Evolutionary conservation across 768 basidiomycete genomes (phyloP), one percentile per base, ranked within the genome.

Genomic region (Lactarius trivialis): DNA sequence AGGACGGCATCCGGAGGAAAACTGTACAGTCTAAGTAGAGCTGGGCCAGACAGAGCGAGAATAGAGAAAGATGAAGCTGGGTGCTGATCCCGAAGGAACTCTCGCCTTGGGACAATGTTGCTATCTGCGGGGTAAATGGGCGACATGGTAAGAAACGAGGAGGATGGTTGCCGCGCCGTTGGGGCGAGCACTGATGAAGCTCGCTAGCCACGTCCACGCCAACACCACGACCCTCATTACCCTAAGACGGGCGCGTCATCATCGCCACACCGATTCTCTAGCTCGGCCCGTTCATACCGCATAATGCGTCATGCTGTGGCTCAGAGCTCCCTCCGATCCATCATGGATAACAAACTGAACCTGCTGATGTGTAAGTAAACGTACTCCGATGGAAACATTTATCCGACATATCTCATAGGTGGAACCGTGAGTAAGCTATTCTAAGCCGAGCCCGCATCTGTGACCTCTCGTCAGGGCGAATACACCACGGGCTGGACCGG

Each of bases 401-500:
- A 65, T 52, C 7, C 21, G 32, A 26, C 59, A 53, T 65, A 28
- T 63, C 21, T 65, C 78, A 33, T 64, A 83, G 81, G 82, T 69
- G 80, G 81, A 55, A 77, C 77, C 55, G 76, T 78, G 67, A 58
- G 77, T 71, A 24, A n/a, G 15, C 43, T 56, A 26, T 51, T 49
- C 32, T 43, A 4, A 5, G 7, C 39, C 41, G 24, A 60, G 37
- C 34, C 32, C 17, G 56, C 24, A 37, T 39, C 43, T 48, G 30
- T 53, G 28, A 39, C 45, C 8, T 37, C 33, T 30, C 17, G 14
- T 6, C 57, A 83, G 85, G 90, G 91, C 48, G 91, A 95, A 77
- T 96, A 96, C 72, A 96, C 93, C 65, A 96, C 93, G 56, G 93
- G 94, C 72, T 96, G 91, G 90, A 93, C 91, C 11, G 85, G 85